Evolutionary conservation across 139 green algal genomes (phyloP).

Genomic region (Chlorella sorokiniana): DNA sequence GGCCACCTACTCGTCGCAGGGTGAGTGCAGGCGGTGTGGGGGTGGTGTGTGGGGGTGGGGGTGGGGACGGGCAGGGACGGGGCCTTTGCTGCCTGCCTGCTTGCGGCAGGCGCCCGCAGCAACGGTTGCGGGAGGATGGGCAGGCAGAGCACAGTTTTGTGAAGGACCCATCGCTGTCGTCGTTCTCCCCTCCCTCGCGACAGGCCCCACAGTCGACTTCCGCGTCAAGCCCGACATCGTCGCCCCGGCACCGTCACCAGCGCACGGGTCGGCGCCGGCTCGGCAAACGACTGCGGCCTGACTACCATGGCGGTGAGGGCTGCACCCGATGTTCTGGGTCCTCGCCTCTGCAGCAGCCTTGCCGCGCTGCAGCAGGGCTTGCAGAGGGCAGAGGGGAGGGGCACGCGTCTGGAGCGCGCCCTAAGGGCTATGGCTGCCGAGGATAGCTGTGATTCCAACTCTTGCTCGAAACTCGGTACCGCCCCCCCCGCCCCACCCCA

Average conservation of each 20-base stretch:
- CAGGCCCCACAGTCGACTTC: constrained; percentile 76
- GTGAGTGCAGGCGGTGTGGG: constrained; percentile 53
- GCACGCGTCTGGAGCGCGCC: no score
- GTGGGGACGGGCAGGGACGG: neutral
- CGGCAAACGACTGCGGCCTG: neutral
- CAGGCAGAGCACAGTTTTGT: no score
- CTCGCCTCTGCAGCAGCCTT: neutral
- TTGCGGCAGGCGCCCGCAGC: no score
- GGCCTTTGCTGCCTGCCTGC: no score
- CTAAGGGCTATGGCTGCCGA: no score
- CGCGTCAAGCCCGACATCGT: constrained; percentile 89
- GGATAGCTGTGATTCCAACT: no score
- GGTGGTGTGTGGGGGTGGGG: neutral
- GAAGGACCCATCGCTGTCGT: no score
- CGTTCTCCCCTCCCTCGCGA: constrained; percentile 50
- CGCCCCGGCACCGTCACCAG: constrained; percentile 67
- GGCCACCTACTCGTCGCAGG: constrained; percentile 46
- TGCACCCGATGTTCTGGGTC: neutral
- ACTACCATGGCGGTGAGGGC: constrained; percentile 24
- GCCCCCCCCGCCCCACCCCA: neutral
- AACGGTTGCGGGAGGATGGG: no score
- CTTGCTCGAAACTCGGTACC: neutral
- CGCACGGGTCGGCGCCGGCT: constrained; percentile 17
- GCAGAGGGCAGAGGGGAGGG: no score
- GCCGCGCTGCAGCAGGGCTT: neutral